Base-by-base conservation (phyloP, 768 basidiomycete species). In the Tricholoma saponaceum region DNA sequence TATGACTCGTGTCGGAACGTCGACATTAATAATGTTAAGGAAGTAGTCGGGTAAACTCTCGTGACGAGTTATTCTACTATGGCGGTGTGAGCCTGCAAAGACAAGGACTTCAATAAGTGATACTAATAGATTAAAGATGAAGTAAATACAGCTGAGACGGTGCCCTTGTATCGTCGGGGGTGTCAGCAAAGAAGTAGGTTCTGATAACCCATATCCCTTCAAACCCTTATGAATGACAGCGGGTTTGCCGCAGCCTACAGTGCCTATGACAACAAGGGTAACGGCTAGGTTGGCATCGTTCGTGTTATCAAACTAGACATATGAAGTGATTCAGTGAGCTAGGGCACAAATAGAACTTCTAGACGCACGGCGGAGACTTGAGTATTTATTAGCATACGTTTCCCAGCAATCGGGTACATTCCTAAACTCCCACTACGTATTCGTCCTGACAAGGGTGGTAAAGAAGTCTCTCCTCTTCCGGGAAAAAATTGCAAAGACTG, bases 191-290 rank as follows among this genome's bases (percentile, higher is more conserved):
- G 70, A 68, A 18, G 66, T 67, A 30, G 80, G 69, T 54, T 81
- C 79, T 32, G 75, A 72, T 14, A 90, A 74, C 14, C 77, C 75
- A 63, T 83, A 86, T 2, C 79, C 76, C 60, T 83, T 85, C 55
- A 94, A 76, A 10, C 92, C 94, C 67, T 86, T 87, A 33, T 78
- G 76, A 60, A 97, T 90, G 51, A 92, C 80, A 2, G 85, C 83
- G 1, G 91, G 87, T 73, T 98, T 98, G 59, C 95, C 96, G 58
- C 90, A 93, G 32, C 85, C 82, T 37, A 79, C 70, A 12, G 83
- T 80, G 13, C 96, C 96, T 37, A 95, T 79, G 32, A 98, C 85
- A 30, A 87, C 86, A 28, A 98, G 75, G 8, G 85, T 83, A 51
- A 89, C 69, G 49, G 71, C 70, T n/a, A 64, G 61, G 56, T 62